These are phyloP conservation scores for Ophiorrhiza pumila DNA, from an alignment of 257 asterid genomes.

Conservation along the genomic window DNA sequence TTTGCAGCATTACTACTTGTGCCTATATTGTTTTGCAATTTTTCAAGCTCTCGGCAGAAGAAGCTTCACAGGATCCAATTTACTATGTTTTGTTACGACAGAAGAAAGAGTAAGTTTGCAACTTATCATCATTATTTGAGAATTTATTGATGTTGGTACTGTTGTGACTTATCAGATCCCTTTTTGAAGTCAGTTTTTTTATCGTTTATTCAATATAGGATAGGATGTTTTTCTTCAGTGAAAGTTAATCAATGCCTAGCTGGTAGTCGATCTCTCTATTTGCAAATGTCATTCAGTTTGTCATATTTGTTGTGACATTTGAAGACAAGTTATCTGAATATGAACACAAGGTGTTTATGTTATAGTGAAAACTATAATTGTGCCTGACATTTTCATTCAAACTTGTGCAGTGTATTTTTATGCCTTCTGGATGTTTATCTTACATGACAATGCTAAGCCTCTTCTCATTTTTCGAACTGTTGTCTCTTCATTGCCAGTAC, in stretches of 20 bases:
- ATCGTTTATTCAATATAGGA: background rate
- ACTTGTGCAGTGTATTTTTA: background rate
- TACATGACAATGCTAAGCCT: background rate
- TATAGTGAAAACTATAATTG: background rate
- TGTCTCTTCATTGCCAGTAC: background rate
- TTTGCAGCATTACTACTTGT: slow-evolving; percentile 77
- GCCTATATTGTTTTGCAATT: slow-evolving; percentile 65
- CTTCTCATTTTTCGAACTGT: background rate
- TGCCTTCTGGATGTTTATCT: background rate
- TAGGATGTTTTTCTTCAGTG: background rate
- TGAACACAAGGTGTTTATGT: background rate
- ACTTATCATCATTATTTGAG: background rate
- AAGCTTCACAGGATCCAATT: slow-evolving; percentile 64
- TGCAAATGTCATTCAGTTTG: background rate
- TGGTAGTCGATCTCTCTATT: background rate
- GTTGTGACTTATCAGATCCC: background rate
- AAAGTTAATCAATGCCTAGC: no score
- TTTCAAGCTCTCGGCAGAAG: slow-evolving; percentile 57
- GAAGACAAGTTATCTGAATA: background rate
- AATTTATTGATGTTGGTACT: background rate
- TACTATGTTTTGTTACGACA: slow-evolving; percentile 62
- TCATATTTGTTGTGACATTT: background rate
- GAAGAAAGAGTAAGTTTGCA: slow-evolving; percentile 48
- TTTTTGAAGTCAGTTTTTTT: background rate
- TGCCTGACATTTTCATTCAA: background rate